phyloP scores from a whole-genome alignment of 805 yeast genomes.

The Tetrapisispora nanseiensis region DNA sequence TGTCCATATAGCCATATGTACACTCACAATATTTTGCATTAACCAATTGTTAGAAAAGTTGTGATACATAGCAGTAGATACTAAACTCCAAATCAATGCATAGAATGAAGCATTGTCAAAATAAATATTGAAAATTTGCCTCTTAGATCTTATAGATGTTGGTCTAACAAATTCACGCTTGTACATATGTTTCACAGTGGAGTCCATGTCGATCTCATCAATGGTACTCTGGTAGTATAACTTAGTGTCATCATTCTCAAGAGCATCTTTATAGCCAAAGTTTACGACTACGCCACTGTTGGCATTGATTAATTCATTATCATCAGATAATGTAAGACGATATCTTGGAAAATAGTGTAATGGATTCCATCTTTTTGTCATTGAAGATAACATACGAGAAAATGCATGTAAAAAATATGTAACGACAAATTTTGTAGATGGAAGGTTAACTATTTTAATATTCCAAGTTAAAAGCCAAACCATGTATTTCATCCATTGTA shows the following conservation, averaged over 20 bases:
- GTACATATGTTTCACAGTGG: slow-evolving; percentile 5
- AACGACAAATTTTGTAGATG: slow-evolving; percentile 28
- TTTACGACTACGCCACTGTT: slow-evolving; percentile 31
- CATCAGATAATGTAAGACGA: slow-evolving; percentile 32
- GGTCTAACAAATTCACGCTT: slow-evolving; percentile 13
- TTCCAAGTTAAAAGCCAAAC: slow-evolving; percentile 30
- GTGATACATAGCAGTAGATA: slow-evolving; percentile 12
- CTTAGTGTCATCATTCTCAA: slow-evolving; percentile 6
- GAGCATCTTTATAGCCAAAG: slow-evolving; percentile 17
- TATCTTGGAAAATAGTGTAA: slow-evolving; percentile 30
- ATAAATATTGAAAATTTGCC: slow-evolving; percentile 31
- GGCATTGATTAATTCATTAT: slow-evolving; percentile 31
- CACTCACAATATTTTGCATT: slow-evolving; percentile 35
- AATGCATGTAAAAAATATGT: slow-evolving; percentile 20
- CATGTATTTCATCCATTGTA: slow-evolving; percentile 27
- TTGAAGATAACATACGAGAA: slow-evolving; percentile 25
- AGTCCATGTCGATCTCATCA: slow-evolving; percentile 20
- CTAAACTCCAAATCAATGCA: slow-evolving; percentile 15
- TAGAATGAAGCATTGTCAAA: slow-evolving; percentile 26
- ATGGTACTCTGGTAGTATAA: slow-evolving; percentile 18
- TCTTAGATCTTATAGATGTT: slow-evolving; percentile 12
- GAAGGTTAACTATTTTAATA: slow-evolving; percentile 28
- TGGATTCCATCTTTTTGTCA: slow-evolving; percentile 19
- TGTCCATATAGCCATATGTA: slow-evolving; percentile 36
- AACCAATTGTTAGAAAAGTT: slow-evolving; percentile 37